These are phyloP conservation scores for Exutisphaerella laricina DNA, from an alignment of 2,329 filamentous ascomycete genomes.

Conservation along the genomic window DNA sequence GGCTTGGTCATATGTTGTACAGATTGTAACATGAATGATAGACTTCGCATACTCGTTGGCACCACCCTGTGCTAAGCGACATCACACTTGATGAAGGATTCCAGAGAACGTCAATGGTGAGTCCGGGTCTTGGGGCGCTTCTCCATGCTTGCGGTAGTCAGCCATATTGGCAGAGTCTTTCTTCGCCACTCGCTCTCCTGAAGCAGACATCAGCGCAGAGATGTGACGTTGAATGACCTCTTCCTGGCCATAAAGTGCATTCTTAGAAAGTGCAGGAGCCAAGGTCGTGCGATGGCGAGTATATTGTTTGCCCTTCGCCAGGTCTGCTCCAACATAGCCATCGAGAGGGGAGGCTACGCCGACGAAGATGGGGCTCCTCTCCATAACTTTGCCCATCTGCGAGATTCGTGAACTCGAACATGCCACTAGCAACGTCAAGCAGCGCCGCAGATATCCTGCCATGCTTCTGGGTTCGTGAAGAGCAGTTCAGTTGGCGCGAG, in stretches of 20 bases:
- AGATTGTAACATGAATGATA: conserved; percentile 3
- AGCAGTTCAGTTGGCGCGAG: conserved; percentile 6
- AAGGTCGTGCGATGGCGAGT: conserved; percentile 8
- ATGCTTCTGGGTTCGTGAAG: conserved; percentile 7
- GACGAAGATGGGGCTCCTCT: conserved; percentile 14
- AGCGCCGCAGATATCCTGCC: conserved; percentile 5
- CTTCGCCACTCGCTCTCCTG: background rate
- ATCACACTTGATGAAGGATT: conserved; percentile 1
- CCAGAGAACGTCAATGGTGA: background rate
- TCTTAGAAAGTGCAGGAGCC: conserved; percentile 7
- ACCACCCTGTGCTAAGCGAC: conserved; percentile 16
- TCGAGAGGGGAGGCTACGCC: conserved; percentile 10
- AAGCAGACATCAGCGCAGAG: background rate
- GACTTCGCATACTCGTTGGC: conserved; percentile 3
- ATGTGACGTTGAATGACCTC: conserved; percentile 7
- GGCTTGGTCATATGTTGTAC: conserved; percentile 5
- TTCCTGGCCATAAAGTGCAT: conserved; percentile 7
- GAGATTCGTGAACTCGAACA: background rate
- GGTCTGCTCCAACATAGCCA: conserved; percentile 8
- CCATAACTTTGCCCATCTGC: conserved; percentile 10
- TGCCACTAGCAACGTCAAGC: background rate
- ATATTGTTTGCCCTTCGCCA: conserved; percentile 11
- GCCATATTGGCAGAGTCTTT: conserved; percentile 3
- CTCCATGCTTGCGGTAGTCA: conserved; percentile 8
- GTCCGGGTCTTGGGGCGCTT: background rate